A percentile compares a stretch with the other conserved stretches of the same genome.
Conservation (phyloP, 2,329 filamentous ascomycete species). For the Colletotrichum gloeosporioides region DNA sequence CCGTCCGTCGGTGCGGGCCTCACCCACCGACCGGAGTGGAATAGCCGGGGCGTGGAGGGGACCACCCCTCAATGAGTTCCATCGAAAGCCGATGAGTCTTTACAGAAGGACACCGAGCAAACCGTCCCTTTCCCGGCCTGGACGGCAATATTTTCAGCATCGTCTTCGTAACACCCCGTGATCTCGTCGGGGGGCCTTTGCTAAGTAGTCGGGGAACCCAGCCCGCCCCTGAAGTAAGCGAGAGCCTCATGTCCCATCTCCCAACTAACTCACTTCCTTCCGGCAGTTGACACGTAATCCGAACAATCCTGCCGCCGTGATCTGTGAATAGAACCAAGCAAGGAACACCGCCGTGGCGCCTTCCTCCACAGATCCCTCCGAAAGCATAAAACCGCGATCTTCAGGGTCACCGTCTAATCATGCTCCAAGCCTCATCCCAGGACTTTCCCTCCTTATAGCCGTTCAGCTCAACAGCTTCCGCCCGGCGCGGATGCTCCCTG, state of each 20-base stretch:
- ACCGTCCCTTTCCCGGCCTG: not conserved
- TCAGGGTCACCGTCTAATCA: not conserved
- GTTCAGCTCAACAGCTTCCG: not conserved
- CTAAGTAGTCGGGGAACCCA: not conserved
- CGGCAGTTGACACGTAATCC: not conserved
- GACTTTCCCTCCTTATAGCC: not conserved
- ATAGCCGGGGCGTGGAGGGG: not conserved
- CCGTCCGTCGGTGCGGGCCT: conserved; percentile 1
- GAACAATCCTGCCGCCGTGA: not conserved
- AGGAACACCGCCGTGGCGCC: not conserved
- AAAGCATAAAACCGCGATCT: not conserved
- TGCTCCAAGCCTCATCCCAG: not conserved
- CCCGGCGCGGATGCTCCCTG: not conserved
- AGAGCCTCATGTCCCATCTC: not conserved
- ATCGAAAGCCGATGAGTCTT: not conserved
- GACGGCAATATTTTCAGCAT: not conserved
- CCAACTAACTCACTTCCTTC: not conserved
- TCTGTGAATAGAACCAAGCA: not conserved
- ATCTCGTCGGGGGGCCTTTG: not conserved
- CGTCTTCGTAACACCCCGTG: not conserved
- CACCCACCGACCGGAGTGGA: not conserved
- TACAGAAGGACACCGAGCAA: not conserved
- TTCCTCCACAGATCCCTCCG: not conserved
- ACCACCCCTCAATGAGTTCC: not conserved
- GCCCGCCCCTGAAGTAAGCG: not conserved